These are phyloP conservation scores for Tremella yokohamensis DNA, from an alignment of 768 basidiomycete species.

Conservation along the genomic window DNA sequence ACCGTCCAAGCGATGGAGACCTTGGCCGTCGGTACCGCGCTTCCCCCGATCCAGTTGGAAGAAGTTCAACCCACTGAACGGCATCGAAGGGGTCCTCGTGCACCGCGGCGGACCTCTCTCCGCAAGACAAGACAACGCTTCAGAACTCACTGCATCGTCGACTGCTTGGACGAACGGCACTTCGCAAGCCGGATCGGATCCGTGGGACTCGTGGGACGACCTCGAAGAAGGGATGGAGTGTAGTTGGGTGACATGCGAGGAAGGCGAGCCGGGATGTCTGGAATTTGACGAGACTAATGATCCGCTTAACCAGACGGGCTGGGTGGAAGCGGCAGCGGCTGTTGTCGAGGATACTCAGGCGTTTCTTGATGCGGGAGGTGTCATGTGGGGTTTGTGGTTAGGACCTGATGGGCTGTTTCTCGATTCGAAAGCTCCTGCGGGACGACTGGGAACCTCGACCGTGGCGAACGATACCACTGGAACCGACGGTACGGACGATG, in stretches of 20 bases:
- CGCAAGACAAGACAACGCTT: too few relatives aligned
- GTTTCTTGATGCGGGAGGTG: neutral
- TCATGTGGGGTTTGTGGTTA: conserved; percentile 2
- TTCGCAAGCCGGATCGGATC: too few relatives aligned
- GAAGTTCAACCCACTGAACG: neutral
- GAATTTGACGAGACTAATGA: conserved; percentile 5
- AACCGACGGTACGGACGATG: too few relatives aligned
- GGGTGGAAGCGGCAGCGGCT: neutral
- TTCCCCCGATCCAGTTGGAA: neutral
- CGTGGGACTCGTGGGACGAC: too few relatives aligned
- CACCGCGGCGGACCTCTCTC: too few relatives aligned
- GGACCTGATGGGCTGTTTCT: neutral
- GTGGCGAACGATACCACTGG: too few relatives aligned
- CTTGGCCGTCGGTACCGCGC: too few relatives aligned
- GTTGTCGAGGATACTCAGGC: neutral
- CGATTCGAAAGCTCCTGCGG: neutral
- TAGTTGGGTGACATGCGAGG: neutral
- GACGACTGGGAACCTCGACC: too few relatives aligned
- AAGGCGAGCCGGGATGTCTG: neutral
- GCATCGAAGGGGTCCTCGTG: neutral
- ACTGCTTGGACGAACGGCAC: too few relatives aligned
- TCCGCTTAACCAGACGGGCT: neutral
- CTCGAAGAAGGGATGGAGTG: conserved; percentile 2
- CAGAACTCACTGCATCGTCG: too few relatives aligned
- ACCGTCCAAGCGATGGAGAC: too few relatives aligned